Base-by-base conservation (phyloP, 805 yeast genomes). In the Suhomyces faveliae region DNA sequence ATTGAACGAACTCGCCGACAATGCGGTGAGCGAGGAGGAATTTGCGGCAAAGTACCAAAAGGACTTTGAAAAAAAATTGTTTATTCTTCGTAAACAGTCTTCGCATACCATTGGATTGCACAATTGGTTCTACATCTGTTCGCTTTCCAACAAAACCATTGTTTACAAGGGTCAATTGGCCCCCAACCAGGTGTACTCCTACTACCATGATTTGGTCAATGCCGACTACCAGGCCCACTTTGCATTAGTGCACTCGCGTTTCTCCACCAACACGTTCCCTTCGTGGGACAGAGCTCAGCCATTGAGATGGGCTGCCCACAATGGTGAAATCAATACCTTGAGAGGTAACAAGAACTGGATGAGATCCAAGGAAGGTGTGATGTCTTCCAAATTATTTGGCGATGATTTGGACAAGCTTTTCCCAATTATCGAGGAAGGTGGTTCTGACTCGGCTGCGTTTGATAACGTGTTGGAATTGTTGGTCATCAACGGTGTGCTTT, bases 241-340 rank as follows among this genome's bases (percentile, higher is more conserved):
- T 77, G 96, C 97, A 12, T 78, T 92, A 37, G 98, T 92, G 44
- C 99, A 92, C 74, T 91, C 98, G 20, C 83, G 99, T 67, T 92
- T 92, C 78, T 90, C 97, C 49, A 92, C 99, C 25, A 92, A 92
- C 70, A 92, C 99, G 42, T 92, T 92, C 82, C 99, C 99, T 42
- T 89, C 97, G n/a, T 92, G 99, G 99, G 99, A 94, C 72, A 83
- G 99, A 71, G 98, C 99, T 20, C 99, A 92, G 72, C 99, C 99
- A 42, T 78, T 92, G 62, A 79, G 98, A 68, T 85, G 95, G 86
- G 89, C 96, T 25, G 99, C 99, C 35, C 99, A 92, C 73, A 92
- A 92, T 68, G 99, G 99, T 78, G 99, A 92, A 72, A 94, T 92
- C 68, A 92, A 92, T 72, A 92, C 99, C 35, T 74, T 92, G 63